Evolutionary conservation across 768 basidiomycete genomes (phyloP).

Genomic region (Ephemerocybe angulata): DNA sequence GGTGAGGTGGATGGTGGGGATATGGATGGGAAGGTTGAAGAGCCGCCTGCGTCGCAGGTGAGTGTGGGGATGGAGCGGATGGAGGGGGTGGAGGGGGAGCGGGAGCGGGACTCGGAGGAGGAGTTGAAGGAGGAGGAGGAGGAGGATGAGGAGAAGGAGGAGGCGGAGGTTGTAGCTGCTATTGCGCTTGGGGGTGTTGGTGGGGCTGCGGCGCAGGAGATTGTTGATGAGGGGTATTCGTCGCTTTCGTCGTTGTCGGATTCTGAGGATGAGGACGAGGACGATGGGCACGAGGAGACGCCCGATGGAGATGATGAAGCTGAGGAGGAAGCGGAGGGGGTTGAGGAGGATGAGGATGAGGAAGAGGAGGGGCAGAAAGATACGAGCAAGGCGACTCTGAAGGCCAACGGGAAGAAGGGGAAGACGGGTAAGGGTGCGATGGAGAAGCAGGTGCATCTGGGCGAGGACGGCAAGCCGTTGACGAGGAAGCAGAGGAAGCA

Average conservation of each 20-base stretch:
- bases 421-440: background rate
- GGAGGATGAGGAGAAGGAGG: constrained; percentile 12
- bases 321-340: background rate
- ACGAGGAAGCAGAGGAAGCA: constrained; percentile 68
- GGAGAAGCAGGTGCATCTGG: constrained; percentile 1
- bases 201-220: constrained; percentile 7
- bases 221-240: constrained; percentile 6
- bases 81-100: background rate
- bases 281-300: constrained; percentile 19
- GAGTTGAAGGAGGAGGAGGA: background rate
- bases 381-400: constrained; percentile 12
- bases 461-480: constrained; percentile 35
- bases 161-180: constrained; percentile 8
- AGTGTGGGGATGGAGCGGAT: background rate
- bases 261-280: constrained; percentile 10
- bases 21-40: no score
- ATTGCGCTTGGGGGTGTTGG: background rate
- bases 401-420: background rate
- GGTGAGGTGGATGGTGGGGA: no score
- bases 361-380: constrained; percentile 16
- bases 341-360: constrained; percentile 12
- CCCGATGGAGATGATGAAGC: background rate
- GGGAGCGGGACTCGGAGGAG: constrained; percentile 3
- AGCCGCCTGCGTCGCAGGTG: constrained; percentile 6
- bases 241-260: background rate